Conservation (phyloP, 805 yeast species). For the Wickerhamiella hasegawae region DNA sequence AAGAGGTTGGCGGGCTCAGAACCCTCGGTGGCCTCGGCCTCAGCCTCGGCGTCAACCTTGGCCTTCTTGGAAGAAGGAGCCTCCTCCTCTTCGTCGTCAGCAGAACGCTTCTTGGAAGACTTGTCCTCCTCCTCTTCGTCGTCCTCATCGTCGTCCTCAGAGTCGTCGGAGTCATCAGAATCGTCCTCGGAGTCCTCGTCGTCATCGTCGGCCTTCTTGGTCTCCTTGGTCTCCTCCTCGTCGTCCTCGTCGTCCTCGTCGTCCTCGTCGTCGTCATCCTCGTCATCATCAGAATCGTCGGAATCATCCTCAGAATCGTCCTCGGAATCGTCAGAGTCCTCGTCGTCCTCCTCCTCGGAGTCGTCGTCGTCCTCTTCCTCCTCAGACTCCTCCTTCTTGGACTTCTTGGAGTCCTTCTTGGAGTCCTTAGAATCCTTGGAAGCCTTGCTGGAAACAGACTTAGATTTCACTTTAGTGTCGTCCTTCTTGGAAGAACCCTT, state of each 20-base stretch:
- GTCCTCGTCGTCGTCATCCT: not conserved
- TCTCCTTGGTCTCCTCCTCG: not conserved
- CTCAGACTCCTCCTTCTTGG: constrained; percentile 1
- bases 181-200: constrained; percentile 2
- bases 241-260: not conserved
- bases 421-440: not conserved
- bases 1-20: constrained; percentile 85
- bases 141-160: constrained; percentile 19
- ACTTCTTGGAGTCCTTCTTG: constrained; percentile 1
- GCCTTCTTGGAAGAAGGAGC: constrained; percentile 34
- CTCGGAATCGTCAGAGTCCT: not conserved
- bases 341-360: not conserved
- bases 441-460: constrained; percentile 1
- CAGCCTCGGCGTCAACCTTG: constrained; percentile 18
- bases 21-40: constrained; percentile 22
- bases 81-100: constrained; percentile 28
- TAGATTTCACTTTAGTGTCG: constrained; percentile 3
- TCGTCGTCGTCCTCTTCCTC: not conserved
- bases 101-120: constrained; percentile 23
- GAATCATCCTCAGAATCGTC: not conserved
- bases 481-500: constrained; percentile 1
- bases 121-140: constrained; percentile 24
- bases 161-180: constrained; percentile 14
- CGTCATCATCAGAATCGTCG: not conserved
- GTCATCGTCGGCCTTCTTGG: not conserved